phyloP scores from a whole-genome alignment of 257 asterid genomes.

The Gentiana dahurica region DNA sequence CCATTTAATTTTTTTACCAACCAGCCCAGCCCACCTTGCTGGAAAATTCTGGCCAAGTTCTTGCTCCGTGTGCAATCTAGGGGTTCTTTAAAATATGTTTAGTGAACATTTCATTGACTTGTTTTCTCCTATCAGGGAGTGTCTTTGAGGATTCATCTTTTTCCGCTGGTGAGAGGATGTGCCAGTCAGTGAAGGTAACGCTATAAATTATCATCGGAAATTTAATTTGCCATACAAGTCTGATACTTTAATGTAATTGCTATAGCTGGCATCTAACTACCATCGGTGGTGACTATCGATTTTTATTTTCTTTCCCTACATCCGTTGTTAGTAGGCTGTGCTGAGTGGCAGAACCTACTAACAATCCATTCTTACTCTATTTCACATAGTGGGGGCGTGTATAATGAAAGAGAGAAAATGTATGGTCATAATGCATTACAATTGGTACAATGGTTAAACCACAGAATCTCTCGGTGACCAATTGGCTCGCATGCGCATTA shows the following conservation, averaged over 20 bases:
- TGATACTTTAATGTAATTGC: background rate
- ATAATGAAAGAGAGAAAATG: too few relatives aligned
- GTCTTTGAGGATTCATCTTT: slow-evolving; percentile 55
- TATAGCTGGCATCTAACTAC: background rate
- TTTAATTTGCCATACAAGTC: background rate
- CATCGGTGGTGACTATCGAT: too few relatives aligned
- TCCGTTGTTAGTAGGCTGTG: background rate
- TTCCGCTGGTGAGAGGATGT: slow-evolving; percentile 75
- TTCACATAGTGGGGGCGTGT: too few relatives aligned
- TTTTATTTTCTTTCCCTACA: background rate
- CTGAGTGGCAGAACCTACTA: too few relatives aligned
- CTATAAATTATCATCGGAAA: slow-evolving; percentile 1
- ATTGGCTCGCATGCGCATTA: too few relatives aligned
- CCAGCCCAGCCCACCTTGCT: too few relatives aligned
- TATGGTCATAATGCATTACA: too few relatives aligned
- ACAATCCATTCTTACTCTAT: too few relatives aligned
- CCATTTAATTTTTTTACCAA: too few relatives aligned
- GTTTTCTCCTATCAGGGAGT: slow-evolving; percentile 31
- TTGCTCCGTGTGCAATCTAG: too few relatives aligned
- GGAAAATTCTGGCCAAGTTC: too few relatives aligned
- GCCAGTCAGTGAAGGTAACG: slow-evolving; percentile 82
- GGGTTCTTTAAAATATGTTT: background rate
- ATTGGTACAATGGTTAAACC: background rate
- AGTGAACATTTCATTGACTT: slow-evolving; percentile 11
- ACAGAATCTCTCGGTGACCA: background rate